A percentile compares a stretch with the other conserved stretches of the same genome.
Evolutionary conservation across 2,329 filamentous ascomycete species (phyloP).

Genomic region (Penicillium sp.): DNA sequence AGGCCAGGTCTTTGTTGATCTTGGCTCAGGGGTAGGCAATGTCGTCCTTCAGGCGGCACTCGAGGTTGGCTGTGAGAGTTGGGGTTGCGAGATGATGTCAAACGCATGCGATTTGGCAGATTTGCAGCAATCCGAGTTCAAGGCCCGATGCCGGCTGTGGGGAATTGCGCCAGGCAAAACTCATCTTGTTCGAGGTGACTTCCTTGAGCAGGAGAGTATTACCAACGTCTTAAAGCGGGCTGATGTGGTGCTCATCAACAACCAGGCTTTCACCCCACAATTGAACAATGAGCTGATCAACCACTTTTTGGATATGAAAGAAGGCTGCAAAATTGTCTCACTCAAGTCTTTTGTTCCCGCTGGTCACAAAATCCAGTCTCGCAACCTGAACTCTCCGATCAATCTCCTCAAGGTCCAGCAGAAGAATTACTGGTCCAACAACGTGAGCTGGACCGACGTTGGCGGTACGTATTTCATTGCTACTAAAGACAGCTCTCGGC

Average conservation of each 20-base stretch:
- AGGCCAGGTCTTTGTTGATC: slow-evolving; percentile 83
- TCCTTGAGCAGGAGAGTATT: slow-evolving; percentile 70
- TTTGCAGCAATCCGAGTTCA: slow-evolving; percentile 77
- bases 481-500: slow-evolving; percentile 64
- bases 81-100: slow-evolving; percentile 95
- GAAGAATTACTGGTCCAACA: slow-evolving; percentile 65
- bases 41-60: slow-evolving; percentile 91
- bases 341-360: slow-evolving; percentile 87
- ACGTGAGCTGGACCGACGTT: slow-evolving; percentile 87
- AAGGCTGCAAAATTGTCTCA: slow-evolving; percentile 84
- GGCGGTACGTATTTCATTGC: slow-evolving; percentile 87
- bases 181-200: slow-evolving; percentile 79
- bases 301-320: slow-evolving; percentile 90
- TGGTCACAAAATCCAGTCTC: slow-evolving; percentile 68
- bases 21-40: slow-evolving; percentile 94
- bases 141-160: slow-evolving; percentile 83
- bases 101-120: slow-evolving; percentile 81
- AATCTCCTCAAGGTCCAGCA: slow-evolving; percentile 77
- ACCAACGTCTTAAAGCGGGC: slow-evolving; percentile 73
- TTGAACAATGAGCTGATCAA: slow-evolving; percentile 82
- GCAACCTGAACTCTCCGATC: slow-evolving; percentile 76
- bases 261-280: slow-evolving; percentile 87
- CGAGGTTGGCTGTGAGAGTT: slow-evolving; percentile 89
- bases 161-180: slow-evolving; percentile 76
- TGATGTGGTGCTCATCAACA: slow-evolving; percentile 97